Conservation (phyloP, 208 protist species). For the Balamuthia mandrillaris region DNA sequence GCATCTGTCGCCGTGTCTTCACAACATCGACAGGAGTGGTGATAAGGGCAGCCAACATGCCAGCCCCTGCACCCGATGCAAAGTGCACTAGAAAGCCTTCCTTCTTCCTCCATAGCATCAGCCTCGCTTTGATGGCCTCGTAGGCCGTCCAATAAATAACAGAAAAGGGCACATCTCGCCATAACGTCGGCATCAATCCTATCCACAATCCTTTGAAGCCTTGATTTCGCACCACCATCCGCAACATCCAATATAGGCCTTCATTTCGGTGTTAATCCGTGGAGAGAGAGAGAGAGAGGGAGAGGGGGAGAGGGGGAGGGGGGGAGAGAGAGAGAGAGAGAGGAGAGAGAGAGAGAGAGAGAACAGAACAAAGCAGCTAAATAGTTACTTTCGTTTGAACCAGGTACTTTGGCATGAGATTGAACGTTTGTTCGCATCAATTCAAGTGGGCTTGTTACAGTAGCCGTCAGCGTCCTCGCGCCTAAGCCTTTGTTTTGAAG, state of each 20-base stretch:
- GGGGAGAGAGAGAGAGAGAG: too few species aligned
- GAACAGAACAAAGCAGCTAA: too few species aligned
- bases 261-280: not conserved
- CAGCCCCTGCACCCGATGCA: slow-evolving; percentile 39
- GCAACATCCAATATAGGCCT: not conserved
- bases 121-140: not conserved
- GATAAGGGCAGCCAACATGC: slow-evolving; percentile 34
- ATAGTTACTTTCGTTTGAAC: not conserved
- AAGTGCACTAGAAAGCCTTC: slow-evolving; percentile 34
- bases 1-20: slow-evolving; percentile 55
- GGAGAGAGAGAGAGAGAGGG: not conserved
- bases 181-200: slow-evolving; percentile 37
- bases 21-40: slow-evolving; percentile 55
- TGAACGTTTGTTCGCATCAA: slow-evolving; percentile 54
- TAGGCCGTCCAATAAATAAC: slow-evolving; percentile 18
- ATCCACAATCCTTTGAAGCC: slow-evolving; percentile 46
- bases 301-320: too few species aligned
- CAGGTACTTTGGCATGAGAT: not conserved
- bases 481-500: slow-evolving; percentile 29
- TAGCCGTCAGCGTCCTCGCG: slow-evolving; percentile 34
- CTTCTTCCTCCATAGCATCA: not conserved
- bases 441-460: slow-evolving; percentile 50
- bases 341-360: too few species aligned
- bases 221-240: slow-evolving; percentile 15
- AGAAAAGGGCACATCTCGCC: slow-evolving; percentile 56